Conservation (phyloP, 805 yeast species). For the Debaryomyces tyrocola region DNA sequence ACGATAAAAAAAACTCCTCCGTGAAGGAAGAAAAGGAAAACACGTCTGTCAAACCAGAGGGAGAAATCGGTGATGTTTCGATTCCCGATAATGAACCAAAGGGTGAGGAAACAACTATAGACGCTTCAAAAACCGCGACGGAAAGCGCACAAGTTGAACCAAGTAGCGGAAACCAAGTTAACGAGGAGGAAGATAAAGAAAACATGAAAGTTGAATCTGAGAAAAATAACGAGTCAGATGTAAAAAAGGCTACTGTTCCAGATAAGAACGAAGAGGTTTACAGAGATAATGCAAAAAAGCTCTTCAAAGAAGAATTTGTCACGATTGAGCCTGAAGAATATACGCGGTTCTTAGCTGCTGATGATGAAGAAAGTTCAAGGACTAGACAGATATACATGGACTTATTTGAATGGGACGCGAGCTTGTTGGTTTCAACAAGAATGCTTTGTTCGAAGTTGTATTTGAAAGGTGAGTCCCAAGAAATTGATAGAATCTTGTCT, state of each 20-base stretch:
- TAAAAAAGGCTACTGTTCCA: background rate
- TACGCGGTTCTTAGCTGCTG: constrained; percentile 40
- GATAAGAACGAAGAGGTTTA: constrained; percentile 16
- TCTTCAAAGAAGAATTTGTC: constrained; percentile 41
- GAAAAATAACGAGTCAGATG: background rate
- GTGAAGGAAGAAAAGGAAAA: too few species aligned
- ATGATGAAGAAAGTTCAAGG: constrained; percentile 37
- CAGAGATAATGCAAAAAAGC: constrained; percentile 33
- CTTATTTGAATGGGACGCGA: constrained; percentile 46
- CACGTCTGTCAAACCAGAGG: too few species aligned
- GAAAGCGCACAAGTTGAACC: too few species aligned
- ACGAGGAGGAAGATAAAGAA: background rate
- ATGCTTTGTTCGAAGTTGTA: constrained; percentile 64
- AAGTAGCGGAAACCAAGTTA: too few species aligned
- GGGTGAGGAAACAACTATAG: too few species aligned
- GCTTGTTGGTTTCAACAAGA: constrained; percentile 57
- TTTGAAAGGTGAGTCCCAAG: constrained; percentile 80
- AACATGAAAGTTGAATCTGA: background rate
- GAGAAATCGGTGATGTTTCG: too few species aligned
- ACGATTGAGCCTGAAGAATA: constrained; percentile 46
- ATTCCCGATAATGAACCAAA: too few species aligned
- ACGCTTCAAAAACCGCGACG: too few species aligned
- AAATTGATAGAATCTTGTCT: constrained; percentile 71
- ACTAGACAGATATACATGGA: constrained; percentile 48
- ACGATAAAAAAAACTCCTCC: too few species aligned